Base-by-base conservation (phyloP, 257 asterid species). In the Solanum chiquidenum region DNA sequence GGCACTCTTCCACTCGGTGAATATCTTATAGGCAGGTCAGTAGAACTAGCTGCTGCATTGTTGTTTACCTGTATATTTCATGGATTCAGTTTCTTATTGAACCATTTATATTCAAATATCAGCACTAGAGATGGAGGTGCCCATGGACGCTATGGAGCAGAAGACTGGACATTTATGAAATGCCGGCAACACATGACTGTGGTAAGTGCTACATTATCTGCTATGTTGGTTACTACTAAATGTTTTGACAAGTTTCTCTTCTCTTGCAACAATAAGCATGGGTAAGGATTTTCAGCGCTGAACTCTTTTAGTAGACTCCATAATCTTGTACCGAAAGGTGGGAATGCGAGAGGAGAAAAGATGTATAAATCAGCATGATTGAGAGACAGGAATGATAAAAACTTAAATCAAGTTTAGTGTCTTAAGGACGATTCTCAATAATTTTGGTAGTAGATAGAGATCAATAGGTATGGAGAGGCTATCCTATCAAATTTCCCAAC, bases 1-100 rank as follows among this genome's bases (percentile, higher is more conserved):
- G 98, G 98, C 90, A 97, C 99, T 86, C 88, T 97, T 73, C 99
- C 99, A 40, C 99, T 97, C 31, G 98, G 98, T 84, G 99, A 97
- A 87, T 97, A 95, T 93, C 99, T 97, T 77, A 90, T 91, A 52
- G 99, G 98, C 91, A 93, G 98, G 98, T 94, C 84, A 89, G 94
- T 88, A 66, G 68, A 80, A 46, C 88, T 89, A 21, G 89, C 83
- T 80, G 89, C 73, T 74, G 46, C 89, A 46, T 40, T 71, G 64
- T 60, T 37, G 66, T 58, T 42, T 40, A 40, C 62, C 80, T 18
- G 79, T 29, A 38, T 87, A 89, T 89, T 21, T 86, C 46, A 37
- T 83, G 60, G 27, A 52, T 37, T 20, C 33, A 49, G 16, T 85
- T 84, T 55, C 80, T 62, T 84, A 68, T 79, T 88, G 88, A 91